A percentile compares a stretch with the other conserved stretches of the same genome.
phyloP scores from a whole-genome alignment of 192 early-diverging fungal genomes.

The Coemansia sp. region DNA sequence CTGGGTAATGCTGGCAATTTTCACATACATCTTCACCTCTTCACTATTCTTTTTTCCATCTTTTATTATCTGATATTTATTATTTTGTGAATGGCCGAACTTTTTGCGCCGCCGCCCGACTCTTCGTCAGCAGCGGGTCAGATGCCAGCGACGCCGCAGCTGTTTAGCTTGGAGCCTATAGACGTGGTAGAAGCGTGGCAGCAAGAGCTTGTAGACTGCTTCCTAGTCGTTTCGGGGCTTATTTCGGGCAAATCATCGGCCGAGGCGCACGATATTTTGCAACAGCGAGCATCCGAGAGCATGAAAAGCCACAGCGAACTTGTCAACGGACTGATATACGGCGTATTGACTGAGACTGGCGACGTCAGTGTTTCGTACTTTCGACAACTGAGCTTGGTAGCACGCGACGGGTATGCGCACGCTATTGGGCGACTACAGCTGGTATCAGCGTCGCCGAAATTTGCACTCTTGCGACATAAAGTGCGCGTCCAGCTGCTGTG shows the following conservation, averaged over 20 bases:
- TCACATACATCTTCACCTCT: neutral
- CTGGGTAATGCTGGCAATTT: neutral
- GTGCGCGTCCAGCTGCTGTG: slow-evolving; percentile 63
- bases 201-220: slow-evolving; percentile 53
- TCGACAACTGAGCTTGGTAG: slow-evolving; percentile 62
- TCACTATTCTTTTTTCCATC: neutral
- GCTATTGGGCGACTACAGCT: slow-evolving; percentile 46
- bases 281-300: slow-evolving; percentile 59
- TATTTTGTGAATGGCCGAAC: neutral
- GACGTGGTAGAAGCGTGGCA: slow-evolving; percentile 56
- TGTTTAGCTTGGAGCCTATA: slow-evolving; percentile 52
- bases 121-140: neutral
- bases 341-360: slow-evolving; percentile 55
- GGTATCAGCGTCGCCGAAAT: slow-evolving; percentile 35
- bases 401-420: slow-evolving; percentile 62
- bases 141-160: slow-evolving; percentile 27
- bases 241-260: slow-evolving; percentile 52
- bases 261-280: slow-evolving; percentile 65
- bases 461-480: slow-evolving; percentile 33
- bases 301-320: slow-evolving; percentile 56
- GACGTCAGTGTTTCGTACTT: slow-evolving; percentile 50
- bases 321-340: slow-evolving; percentile 65
- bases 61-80: neutral
- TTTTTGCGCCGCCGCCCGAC: neutral
- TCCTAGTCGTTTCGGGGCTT: slow-evolving; percentile 27